These are phyloP conservation scores for Diophrys appendiculata DNA, from an alignment of 73 alveolate genomes.

Conservation along the genomic window DNA sequence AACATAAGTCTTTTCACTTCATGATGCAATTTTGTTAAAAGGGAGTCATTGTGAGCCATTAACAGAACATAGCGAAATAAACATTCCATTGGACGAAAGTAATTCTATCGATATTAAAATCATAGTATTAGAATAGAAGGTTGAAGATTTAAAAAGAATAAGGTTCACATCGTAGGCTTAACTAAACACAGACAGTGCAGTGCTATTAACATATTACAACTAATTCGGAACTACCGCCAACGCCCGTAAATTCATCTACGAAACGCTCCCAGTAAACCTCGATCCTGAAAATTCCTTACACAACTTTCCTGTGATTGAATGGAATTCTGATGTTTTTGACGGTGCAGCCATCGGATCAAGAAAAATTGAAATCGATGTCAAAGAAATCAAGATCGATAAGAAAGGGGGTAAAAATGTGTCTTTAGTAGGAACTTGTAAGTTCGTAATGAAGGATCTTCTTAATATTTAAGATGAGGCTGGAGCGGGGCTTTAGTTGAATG, in stretches of 20 bases:
- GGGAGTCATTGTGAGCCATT: constrained; percentile 3
- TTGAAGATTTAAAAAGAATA: background rate
- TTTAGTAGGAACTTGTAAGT: background rate
- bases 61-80: too few species aligned
- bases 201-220: background rate
- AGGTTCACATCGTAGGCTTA: background rate
- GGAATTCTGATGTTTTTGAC: constrained; percentile 51
- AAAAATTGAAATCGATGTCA: constrained; percentile 32
- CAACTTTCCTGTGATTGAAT: constrained; percentile 32
- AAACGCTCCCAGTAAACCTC: constrained; percentile 9
- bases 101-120: background rate
- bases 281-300: background rate
- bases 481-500: background rate
- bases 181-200: background rate
- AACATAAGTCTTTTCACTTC: background rate
- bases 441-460: background rate
- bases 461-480: background rate
- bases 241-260: background rate
- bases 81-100: background rate
- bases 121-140: background rate
- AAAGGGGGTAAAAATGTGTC: background rate
- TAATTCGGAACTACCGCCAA: background rate
- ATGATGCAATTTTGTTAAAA: constrained; percentile 7
- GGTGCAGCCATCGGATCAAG: constrained; percentile 31
- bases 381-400: constrained; percentile 18